Percentiles rank a stretch among this genome's conserved stretches.
phyloP scores from a whole-genome alignment of 495 filamentous ascomycete genomes.

The Talaromyces nanjingensis region DNA sequence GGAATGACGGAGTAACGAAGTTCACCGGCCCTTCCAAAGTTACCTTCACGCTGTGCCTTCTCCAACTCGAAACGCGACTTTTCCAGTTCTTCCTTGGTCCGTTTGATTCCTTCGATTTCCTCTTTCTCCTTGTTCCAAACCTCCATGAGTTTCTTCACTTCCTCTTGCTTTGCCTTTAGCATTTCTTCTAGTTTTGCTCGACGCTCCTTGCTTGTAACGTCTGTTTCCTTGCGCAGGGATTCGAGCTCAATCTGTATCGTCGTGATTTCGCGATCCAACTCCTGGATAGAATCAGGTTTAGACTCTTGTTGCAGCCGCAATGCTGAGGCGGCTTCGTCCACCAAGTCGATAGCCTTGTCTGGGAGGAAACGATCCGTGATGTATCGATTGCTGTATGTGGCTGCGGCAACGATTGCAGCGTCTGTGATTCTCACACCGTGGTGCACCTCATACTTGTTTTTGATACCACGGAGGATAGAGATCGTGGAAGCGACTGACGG shows the following conservation, averaged over 20 bases:
- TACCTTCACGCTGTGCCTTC: conserved; percentile 79
- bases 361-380: conserved; percentile 94
- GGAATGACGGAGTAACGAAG: conserved; percentile 84
- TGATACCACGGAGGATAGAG: conserved; percentile 93
- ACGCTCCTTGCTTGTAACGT: conserved; percentile 81
- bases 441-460: conserved; percentile 94
- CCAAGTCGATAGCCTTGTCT: conserved; percentile 94
- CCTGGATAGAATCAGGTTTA: conserved; percentile 87
- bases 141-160: conserved; percentile 57
- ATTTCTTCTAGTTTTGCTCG: conserved; percentile 72
- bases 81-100: conserved; percentile 77
- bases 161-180: conserved; percentile 66
- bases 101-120: conserved; percentile 80
- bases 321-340: conserved; percentile 91
- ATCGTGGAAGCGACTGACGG: conserved; percentile 88
- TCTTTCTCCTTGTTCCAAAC: conserved; percentile 86
- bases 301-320: conserved; percentile 92
- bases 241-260: conserved; percentile 97
- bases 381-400: conserved; percentile 88
- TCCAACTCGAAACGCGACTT: conserved; percentile 79
- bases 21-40: conserved; percentile 83
- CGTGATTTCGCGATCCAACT: conserved; percentile 88
- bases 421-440: conserved; percentile 91
- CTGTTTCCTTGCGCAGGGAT: conserved; percentile 89
- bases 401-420: conserved; percentile 83